Evolutionary conservation across 2,329 filamentous ascomycete genomes (phyloP).

Genomic region (Cladosporium sp.): DNA sequence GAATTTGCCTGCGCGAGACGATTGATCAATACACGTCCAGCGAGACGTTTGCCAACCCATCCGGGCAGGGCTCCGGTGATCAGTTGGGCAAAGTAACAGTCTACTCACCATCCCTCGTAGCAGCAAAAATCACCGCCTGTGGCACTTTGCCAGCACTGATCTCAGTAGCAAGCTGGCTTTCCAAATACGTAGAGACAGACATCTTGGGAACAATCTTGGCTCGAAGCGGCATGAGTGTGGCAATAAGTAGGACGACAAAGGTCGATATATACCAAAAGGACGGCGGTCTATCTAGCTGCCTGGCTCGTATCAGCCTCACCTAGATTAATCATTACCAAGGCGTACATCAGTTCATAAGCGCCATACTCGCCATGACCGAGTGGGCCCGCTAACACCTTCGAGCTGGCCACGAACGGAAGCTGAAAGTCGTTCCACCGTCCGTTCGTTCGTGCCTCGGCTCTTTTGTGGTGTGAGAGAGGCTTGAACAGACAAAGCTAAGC

Average conservation of each 20-base stretch:
- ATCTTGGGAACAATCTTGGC: conserved; percentile 7
- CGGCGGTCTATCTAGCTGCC: neutral
- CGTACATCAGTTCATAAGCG: too few species aligned
- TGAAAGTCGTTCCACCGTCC: neutral
- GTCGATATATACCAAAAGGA: too few species aligned
- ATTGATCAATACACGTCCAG: neutral
- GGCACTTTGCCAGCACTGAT: conserved; percentile 30
- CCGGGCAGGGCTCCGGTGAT: neutral
- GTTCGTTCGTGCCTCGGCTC: neutral
- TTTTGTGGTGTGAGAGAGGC: too few species aligned
- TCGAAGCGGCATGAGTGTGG: neutral
- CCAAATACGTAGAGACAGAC: conserved; percentile 16
- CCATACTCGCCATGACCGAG: neutral
- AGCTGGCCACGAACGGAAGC: too few species aligned
- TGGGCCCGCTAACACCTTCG: too few species aligned
- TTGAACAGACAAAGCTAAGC: too few species aligned
- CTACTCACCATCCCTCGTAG: conserved; percentile 24
- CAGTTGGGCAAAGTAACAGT: neutral
- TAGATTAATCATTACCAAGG: neutral
- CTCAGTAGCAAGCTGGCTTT: conserved; percentile 25
- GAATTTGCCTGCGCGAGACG: conserved; percentile 21
- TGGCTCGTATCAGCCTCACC: neutral
- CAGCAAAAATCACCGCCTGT: conserved; percentile 27
- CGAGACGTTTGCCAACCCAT: neutral
- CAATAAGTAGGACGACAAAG: too few species aligned